Evolutionary conservation across 1,139 yeast species (phyloP).

Genomic region (Lodderomyces elongisporus): DNA sequence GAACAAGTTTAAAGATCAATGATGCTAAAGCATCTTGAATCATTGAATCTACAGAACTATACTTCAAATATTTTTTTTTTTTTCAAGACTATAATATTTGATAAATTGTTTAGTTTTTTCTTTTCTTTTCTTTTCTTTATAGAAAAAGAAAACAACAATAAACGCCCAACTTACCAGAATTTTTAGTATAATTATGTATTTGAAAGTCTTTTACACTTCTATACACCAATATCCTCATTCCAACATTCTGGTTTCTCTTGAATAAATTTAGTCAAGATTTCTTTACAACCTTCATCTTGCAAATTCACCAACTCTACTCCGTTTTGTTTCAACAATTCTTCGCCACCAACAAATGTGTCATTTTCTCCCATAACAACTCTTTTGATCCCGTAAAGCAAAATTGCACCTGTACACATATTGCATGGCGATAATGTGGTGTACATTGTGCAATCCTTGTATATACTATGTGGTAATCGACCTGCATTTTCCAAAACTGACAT

Average conservation of each 20-base stretch:
- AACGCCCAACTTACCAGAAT: too few relatives aligned
- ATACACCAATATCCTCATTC: conserved; percentile 86
- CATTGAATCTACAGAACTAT: too few relatives aligned
- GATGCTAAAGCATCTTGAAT: too few relatives aligned
- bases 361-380: conserved; percentile 89
- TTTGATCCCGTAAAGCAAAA: conserved; percentile 77
- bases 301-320: conserved; percentile 75
- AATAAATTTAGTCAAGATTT: conserved; percentile 72
- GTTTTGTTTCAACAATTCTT: conserved; percentile 56
- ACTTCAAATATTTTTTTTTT: too few relatives aligned
- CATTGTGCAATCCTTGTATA: conserved; percentile 69
- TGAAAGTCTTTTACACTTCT: too few relatives aligned
- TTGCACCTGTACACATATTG: conserved; percentile 92
- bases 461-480: conserved; percentile 70
- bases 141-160: too few relatives aligned
- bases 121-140: too few relatives aligned
- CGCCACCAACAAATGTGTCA: conserved; percentile 71
- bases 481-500: conserved; percentile 85
- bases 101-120: too few relatives aligned
- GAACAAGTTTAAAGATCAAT: too few relatives aligned
- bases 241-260: conserved; percentile 73
- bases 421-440: conserved; percentile 93
- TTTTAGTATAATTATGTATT: too few relatives aligned
- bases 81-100: too few relatives aligned
- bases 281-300: conserved; percentile 63